phyloP scores from a whole-genome alignment of 345 rosid species.

The Rhodomyrtus tomentosa region DNA sequence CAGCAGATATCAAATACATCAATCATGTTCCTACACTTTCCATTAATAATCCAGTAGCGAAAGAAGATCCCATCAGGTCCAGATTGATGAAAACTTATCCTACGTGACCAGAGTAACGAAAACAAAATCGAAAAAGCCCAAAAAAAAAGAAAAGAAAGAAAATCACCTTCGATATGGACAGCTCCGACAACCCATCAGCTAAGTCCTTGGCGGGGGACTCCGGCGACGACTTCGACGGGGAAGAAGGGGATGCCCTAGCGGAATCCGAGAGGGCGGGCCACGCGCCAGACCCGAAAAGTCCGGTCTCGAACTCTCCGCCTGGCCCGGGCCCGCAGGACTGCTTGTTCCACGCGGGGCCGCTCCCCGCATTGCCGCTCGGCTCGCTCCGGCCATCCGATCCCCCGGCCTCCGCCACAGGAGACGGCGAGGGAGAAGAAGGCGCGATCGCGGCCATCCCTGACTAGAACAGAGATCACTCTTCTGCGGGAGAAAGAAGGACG shows the following conservation, averaged over 20 bases:
- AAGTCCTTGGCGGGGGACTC: slow-evolving; percentile 23
- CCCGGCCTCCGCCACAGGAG: not conserved
- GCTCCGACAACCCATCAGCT: slow-evolving; percentile 32
- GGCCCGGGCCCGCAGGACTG: slow-evolving; percentile 35
- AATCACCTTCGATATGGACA: slow-evolving; percentile 31
- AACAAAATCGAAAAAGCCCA: not conserved
- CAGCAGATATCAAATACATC: not conserved
- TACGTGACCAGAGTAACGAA: not conserved
- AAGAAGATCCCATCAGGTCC: not conserved
- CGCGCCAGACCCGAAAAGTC: slow-evolving; percentile 33
- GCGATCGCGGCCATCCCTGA: not conserved
- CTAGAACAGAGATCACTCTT: not conserved
- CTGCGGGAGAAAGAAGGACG: slow-evolving; percentile 5
- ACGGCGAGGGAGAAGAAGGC: slow-evolving; percentile 10
- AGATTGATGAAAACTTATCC: not conserved
- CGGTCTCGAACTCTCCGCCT: slow-evolving; percentile 26
- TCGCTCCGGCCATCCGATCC: not conserved
- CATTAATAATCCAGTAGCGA: not conserved
- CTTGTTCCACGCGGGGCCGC: slow-evolving; percentile 51
- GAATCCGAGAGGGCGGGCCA: slow-evolving; percentile 60
- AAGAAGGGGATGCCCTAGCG: slow-evolving; percentile 21
- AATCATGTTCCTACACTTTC: not conserved
- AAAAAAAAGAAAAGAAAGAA: not conserved
- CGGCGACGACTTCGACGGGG: slow-evolving; percentile 25
- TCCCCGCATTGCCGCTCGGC: slow-evolving; percentile 43